Evolutionary conservation across 2,329 filamentous ascomycete genomes (phyloP).

Genomic region (Lasiodiplodia hormozganensis): DNA sequence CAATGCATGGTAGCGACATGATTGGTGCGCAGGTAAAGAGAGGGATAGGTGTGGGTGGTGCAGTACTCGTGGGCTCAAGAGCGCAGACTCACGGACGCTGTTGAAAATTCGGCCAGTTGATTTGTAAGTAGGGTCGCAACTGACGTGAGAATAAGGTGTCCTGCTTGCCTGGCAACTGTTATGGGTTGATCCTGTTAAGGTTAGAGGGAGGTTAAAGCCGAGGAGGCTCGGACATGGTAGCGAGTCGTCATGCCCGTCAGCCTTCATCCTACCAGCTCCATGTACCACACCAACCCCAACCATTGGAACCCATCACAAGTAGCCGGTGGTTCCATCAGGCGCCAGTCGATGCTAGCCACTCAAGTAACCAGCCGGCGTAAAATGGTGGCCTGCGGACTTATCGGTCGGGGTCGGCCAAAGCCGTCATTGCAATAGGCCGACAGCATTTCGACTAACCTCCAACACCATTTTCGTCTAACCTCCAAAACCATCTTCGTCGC

Average conservation of each 20-base stretch:
- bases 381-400: neutral
- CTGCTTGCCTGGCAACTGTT: neutral
- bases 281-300: neutral
- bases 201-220: neutral
- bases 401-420: neutral
- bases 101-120: neutral
- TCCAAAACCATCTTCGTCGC: neutral
- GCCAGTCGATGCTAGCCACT: neutral
- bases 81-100: neutral
- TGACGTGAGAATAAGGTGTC: slow-evolving; percentile 3
- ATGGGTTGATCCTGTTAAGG: neutral
- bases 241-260: neutral
- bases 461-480: neutral
- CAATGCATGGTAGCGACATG: no score
- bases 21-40: no score
- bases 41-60: neutral
- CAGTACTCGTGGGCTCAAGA: neutral
- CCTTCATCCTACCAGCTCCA: neutral
- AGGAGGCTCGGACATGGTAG: neutral
- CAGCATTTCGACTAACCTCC: neutral
- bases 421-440: no score
- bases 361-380: neutral
- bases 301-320: neutral
- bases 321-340: neutral
- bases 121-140: neutral